These are phyloP conservation scores for Pseudocercospora eumusae DNA, from an alignment of 2,329 filamentous ascomycete species.

Conservation along the genomic window DNA sequence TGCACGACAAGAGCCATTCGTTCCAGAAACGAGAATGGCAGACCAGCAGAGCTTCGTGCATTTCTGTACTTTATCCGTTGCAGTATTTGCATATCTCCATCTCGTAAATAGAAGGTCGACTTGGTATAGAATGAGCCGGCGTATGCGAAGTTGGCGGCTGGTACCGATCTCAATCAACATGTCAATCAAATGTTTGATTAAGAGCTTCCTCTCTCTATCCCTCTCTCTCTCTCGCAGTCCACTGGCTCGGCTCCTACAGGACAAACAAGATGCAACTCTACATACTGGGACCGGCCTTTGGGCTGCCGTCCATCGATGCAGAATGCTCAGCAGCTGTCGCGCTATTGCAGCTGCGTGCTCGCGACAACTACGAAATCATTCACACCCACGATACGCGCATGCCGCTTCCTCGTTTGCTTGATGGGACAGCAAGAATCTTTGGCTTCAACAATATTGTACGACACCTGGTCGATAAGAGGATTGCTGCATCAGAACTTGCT, in stretches of 20 bases:
- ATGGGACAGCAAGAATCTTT: slow-evolving; percentile 58
- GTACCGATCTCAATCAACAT: too few species aligned
- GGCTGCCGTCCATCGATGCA: slow-evolving; percentile 84
- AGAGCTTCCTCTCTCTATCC: background rate
- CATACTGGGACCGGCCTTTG: slow-evolving; percentile 87
- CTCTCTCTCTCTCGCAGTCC: background rate
- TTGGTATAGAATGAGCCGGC: background rate
- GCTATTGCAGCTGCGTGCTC: slow-evolving; percentile 65
- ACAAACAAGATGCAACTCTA: slow-evolving; percentile 64
- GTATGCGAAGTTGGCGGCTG: too few species aligned
- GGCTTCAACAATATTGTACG: slow-evolving; percentile 64
- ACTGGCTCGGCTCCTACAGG: too few species aligned
- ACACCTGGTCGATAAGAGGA: slow-evolving; percentile 49
- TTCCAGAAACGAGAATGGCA: background rate
- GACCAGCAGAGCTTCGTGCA: background rate
- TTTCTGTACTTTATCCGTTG: background rate
- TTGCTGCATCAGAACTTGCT: slow-evolving; percentile 17
- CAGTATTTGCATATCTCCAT: background rate
- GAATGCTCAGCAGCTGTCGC: slow-evolving; percentile 84
- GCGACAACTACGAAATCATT: slow-evolving; percentile 65
- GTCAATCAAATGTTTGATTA: background rate
- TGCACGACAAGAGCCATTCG: background rate
- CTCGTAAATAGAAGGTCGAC: background rate
- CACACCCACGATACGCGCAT: slow-evolving; percentile 52
- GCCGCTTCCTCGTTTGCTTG: slow-evolving; percentile 47